phyloP scores from a whole-genome alignment of 179 eudicot genomes.

The Nepenthes alata region DNA sequence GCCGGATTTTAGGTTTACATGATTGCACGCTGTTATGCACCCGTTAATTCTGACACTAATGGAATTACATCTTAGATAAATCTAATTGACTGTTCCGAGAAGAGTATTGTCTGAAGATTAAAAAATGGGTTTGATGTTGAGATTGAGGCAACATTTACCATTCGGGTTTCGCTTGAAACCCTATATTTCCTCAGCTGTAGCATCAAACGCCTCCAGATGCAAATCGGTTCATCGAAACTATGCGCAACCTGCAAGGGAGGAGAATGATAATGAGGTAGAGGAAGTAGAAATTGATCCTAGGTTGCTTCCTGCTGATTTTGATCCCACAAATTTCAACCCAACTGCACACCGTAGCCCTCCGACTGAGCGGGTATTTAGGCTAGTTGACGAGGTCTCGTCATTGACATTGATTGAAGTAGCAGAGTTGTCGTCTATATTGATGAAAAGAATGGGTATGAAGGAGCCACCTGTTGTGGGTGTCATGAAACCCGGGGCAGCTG shows the following conservation, averaged over 20 bases:
- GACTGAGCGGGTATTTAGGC: slow-evolving; percentile 60
- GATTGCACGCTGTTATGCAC: too few relatives aligned
- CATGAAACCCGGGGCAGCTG: slow-evolving; percentile 69
- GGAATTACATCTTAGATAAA: too few relatives aligned
- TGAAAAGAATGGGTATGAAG: slow-evolving; percentile 70
- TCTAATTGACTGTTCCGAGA: too few relatives aligned
- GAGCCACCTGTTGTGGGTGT: slow-evolving; percentile 63
- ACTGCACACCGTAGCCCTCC: slow-evolving; percentile 70
- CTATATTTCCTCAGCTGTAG: slow-evolving; percentile 9
- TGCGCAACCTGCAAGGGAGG: slow-evolving; percentile 41
- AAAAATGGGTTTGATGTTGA: slow-evolving; percentile 37
- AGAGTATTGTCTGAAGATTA: not conserved
- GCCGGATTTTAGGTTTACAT: too few relatives aligned
- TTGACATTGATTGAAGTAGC: slow-evolving; percentile 58
- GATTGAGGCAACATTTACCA: slow-evolving; percentile 34
- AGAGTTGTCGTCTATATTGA: slow-evolving; percentile 49
- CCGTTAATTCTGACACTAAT: too few relatives aligned
- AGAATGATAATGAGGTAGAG: slow-evolving; percentile 37
- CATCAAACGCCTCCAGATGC: slow-evolving; percentile 12
- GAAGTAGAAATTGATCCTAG: slow-evolving; percentile 72
- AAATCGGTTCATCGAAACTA: slow-evolving; percentile 19
- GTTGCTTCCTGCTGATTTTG: slow-evolving; percentile 82
- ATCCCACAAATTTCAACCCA: slow-evolving; percentile 75
- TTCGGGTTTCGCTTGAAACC: slow-evolving; percentile 24
- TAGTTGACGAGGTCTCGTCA: slow-evolving; percentile 68